These are phyloP conservation scores for Sphenostylis stenocarpa DNA, from an alignment of 306 rosid genomes.

Conservation along the genomic window DNA sequence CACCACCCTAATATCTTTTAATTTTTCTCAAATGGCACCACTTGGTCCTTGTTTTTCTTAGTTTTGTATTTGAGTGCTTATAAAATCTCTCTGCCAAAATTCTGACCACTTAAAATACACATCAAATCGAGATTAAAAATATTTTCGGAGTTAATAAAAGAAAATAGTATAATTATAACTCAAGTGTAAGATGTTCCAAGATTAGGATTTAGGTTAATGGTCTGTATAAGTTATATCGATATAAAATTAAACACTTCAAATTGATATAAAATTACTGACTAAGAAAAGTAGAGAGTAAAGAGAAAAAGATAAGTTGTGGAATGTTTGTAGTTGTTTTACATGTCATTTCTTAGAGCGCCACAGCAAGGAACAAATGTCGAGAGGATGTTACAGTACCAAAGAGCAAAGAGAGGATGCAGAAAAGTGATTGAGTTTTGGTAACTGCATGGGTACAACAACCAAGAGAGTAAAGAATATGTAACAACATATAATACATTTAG, in stretches of 20 bases:
- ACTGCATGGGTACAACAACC: conserved; percentile 27
- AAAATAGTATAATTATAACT: no score
- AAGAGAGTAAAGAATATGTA: background rate
- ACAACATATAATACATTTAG: conserved; percentile 38
- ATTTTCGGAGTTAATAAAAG: no score
- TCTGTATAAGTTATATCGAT: no score
- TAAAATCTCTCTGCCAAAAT: background rate
- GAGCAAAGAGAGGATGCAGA: conserved; percentile 15
- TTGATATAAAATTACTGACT: no score
- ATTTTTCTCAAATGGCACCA: no score
- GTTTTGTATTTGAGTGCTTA: background rate
- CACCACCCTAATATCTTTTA: no score
- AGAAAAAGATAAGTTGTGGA: conserved; percentile 25
- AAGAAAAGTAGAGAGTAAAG: no score
- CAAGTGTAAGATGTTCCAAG: no score
- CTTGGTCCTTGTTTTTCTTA: no score
- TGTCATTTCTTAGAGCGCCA: conserved; percentile 42
- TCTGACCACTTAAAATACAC: background rate
- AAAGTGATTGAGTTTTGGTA: background rate
- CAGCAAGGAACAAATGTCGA: conserved; percentile 37
- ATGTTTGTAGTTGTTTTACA: conserved; percentile 38
- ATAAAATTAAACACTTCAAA: no score
- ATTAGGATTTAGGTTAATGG: no score
- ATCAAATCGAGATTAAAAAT: background rate
- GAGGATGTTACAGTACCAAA: conserved; percentile 26